Evolutionary conservation across 257 asterid species (phyloP).

Genomic region (Linderniella brevidens): DNA sequence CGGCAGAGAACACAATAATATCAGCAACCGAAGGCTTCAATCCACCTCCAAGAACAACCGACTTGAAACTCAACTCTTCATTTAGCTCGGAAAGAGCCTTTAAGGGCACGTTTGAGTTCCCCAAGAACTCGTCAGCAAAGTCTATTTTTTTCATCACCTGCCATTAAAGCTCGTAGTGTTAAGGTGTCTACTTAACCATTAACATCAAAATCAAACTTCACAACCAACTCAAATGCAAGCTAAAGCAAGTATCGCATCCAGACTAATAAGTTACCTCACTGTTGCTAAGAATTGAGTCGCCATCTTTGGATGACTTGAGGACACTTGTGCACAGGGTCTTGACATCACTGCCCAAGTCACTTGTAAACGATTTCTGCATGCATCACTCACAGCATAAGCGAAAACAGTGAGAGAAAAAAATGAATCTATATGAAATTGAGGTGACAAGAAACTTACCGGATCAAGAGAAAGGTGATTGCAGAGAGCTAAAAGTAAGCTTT

Average conservation of each 20-base stretch:
- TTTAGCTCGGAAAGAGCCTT: slow-evolving; percentile 43
- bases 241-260: neutral
- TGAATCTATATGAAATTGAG: neutral
- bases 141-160: slow-evolving; percentile 45
- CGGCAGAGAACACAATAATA: slow-evolving; percentile 42
- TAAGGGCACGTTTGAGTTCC: slow-evolving; percentile 14
- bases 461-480: slow-evolving; percentile 34
- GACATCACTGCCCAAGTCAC: slow-evolving; percentile 26
- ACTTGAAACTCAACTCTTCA: slow-evolving; percentile 46
- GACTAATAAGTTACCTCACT: slow-evolving; percentile 42
- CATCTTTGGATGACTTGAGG: slow-evolving; percentile 25
- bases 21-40: slow-evolving; percentile 51
- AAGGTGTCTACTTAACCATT: neutral
- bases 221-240: neutral
- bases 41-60: slow-evolving; percentile 54
- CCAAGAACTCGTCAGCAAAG: slow-evolving; percentile 30
- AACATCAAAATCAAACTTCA: slow-evolving; percentile 1
- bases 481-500: slow-evolving; percentile 31
- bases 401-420: slow-evolving; percentile 1
- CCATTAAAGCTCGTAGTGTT: slow-evolving; percentile 11
- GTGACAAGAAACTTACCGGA: slow-evolving; percentile 23
- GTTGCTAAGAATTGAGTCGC: slow-evolving; percentile 15
- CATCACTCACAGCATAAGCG: neutral
- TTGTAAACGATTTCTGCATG: slow-evolving; percentile 26
- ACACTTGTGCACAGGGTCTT: slow-evolving; percentile 29